These are phyloP conservation scores for Alternaria atra DNA, from an alignment of 2,329 filamentous ascomycete genomes.

Conservation along the genomic window DNA sequence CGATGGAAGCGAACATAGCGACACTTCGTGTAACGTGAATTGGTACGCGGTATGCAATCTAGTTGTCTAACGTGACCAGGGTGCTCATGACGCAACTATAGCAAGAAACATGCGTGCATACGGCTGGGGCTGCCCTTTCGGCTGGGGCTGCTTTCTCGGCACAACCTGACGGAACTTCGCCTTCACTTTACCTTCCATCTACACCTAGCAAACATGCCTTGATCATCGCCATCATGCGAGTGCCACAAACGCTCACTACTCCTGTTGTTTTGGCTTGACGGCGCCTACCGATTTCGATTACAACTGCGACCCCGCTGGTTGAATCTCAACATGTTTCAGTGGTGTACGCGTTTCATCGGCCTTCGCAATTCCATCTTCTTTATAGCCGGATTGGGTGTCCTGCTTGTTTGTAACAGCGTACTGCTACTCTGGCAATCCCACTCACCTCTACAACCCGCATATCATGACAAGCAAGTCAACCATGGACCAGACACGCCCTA, in stretches of 20 bases:
- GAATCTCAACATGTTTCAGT: constrained; percentile 1
- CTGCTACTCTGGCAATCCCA: constrained; percentile 18
- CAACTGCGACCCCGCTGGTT: background rate
- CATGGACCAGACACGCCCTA: background rate
- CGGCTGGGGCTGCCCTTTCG: no score
- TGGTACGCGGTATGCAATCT: no score
- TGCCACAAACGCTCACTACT: background rate
- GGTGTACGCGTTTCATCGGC: background rate
- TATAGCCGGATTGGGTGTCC: constrained; percentile 63
- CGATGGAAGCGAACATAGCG: no score
- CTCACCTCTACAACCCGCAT: background rate
- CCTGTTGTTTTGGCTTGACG: background rate
- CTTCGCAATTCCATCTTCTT: constrained; percentile 65
- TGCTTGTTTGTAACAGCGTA: constrained; percentile 67
- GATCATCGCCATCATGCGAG: background rate
- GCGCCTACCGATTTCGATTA: background rate
- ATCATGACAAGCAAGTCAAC: background rate
- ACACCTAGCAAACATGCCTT: background rate
- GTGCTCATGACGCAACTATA: background rate
- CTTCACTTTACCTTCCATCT: background rate
- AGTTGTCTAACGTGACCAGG: background rate
- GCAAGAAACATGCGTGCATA: background rate
- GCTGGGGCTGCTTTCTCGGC: no score
- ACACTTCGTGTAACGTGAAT: no score
- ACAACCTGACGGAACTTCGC: background rate